Percentiles rank a stretch among this genome's conserved stretches.
phyloP scores from a whole-genome alignment of 2,329 filamentous ascomycete species.

The Madurella mycetomatis region DNA sequence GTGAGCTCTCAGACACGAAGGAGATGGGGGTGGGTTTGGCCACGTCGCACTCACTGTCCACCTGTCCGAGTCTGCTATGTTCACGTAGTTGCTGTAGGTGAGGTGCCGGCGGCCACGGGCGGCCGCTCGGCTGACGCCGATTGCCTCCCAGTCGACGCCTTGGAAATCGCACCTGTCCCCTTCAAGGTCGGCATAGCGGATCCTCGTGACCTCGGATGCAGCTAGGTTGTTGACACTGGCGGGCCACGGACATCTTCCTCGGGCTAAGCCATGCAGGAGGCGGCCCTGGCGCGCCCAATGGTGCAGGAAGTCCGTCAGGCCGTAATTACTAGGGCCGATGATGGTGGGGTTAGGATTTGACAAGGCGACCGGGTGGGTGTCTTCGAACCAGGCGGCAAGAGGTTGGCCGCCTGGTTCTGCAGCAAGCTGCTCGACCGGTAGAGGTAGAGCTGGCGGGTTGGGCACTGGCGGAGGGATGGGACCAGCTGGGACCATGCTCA shows the following conservation, averaged over 20 bases:
- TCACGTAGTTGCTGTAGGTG: slow-evolving; percentile 57
- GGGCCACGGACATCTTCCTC: slow-evolving; percentile 31
- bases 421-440: slow-evolving; percentile 8
- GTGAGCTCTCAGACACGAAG: slow-evolving; percentile 3
- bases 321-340: slow-evolving; percentile 47
- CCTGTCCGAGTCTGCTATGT: slow-evolving; percentile 43
- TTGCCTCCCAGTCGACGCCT: slow-evolving; percentile 52
- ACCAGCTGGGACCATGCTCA: not conserved
- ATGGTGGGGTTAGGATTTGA: slow-evolving; percentile 32
- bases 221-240: slow-evolving; percentile 30
- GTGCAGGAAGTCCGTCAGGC: slow-evolving; percentile 47
- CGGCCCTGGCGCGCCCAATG: slow-evolving; percentile 41
- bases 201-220: slow-evolving; percentile 11
- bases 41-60: slow-evolving; percentile 42
- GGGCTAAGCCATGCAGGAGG: slow-evolving; percentile 24
- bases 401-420: not conserved
- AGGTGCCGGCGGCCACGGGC: slow-evolving; percentile 45
- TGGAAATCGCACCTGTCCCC: slow-evolving; percentile 56
- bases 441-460: slow-evolving; percentile 3
- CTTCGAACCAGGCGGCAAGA: slow-evolving; percentile 12
- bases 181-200: slow-evolving; percentile 45
- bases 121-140: slow-evolving; percentile 47
- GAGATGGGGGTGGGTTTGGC: not conserved
- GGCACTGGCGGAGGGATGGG: not conserved
- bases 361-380: slow-evolving; percentile 29